phyloP scores from a whole-genome alignment of 257 asterid genomes.

The Primulina tabacum region DNA sequence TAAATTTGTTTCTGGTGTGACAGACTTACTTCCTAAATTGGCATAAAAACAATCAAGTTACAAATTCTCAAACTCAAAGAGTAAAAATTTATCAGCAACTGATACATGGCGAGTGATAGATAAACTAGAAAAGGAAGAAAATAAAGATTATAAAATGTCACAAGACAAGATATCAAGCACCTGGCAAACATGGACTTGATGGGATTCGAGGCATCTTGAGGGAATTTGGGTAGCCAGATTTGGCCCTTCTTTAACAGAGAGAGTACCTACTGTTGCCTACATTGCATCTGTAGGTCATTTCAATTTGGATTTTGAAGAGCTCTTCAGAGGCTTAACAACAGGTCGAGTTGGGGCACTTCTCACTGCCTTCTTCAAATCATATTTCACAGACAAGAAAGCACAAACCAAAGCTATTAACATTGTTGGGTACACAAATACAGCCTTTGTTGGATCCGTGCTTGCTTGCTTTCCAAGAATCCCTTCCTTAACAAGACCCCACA shows the following conservation, averaged over 20 bases:
- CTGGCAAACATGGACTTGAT: not conserved
- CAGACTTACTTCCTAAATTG: not conserved
- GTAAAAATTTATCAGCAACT: conserved; percentile 6
- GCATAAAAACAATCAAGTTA: not conserved
- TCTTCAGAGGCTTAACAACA: conserved; percentile 70
- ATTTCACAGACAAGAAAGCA: conserved; percentile 78
- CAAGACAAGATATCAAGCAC: not conserved
- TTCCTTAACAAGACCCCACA: conserved; percentile 98
- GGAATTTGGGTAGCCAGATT: not conserved
- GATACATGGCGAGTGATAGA: conserved; percentile 15
- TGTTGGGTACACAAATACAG: conserved; percentile 84
- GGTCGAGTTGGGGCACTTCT: conserved; percentile 51
- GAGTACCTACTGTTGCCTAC: not conserved
- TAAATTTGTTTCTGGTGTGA: not conserved
- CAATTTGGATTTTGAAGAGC: conserved; percentile 75
- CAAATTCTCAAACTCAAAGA: not conserved
- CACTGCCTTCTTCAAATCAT: conserved; percentile 56
- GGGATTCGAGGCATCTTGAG: not conserved
- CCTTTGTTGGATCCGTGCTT: conserved; percentile 51
- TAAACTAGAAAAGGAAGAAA: not conserved
- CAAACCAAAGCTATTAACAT: conserved; percentile 75
- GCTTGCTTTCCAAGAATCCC: conserved; percentile 79
- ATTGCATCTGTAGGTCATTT: conserved; percentile 34
- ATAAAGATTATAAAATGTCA: not conserved
- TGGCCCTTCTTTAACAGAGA: not conserved